Evolutionary conservation across 805 yeast species (phyloP).

Genomic region (Saccharomycopsis sp.): DNA sequence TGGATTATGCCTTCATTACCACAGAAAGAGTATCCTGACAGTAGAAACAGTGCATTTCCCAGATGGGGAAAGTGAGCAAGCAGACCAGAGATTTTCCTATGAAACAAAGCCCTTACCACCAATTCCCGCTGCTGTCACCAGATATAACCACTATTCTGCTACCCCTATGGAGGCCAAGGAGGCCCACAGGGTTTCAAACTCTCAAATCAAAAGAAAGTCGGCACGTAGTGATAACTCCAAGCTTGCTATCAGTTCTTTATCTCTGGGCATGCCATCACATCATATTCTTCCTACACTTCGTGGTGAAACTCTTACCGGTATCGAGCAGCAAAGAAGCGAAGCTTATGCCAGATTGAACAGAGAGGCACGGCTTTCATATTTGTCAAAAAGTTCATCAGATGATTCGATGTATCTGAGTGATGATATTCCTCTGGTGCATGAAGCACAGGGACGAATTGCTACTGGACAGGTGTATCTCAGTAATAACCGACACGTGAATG

Average conservation of each 20-base stretch:
- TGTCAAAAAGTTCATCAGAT: not conserved
- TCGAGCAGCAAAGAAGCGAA: not conserved
- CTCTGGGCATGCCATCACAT: not conserved
- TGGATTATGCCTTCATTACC: constrained; percentile 20
- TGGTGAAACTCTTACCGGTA: not conserved
- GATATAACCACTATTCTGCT: too few relatives aligned
- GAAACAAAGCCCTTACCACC: not conserved
- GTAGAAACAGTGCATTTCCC: not conserved
- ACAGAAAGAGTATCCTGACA: not conserved
- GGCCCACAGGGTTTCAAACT: too few relatives aligned
- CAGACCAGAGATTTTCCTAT: not conserved
- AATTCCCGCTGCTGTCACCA: not conserved
- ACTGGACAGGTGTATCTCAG: not conserved
- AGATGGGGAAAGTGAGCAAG: not conserved
- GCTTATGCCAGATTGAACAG: not conserved
- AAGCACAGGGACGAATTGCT: not conserved
- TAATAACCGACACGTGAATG: not conserved
- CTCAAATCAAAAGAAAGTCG: too few relatives aligned
- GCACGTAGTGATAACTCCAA: not conserved
- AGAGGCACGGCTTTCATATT: not conserved
- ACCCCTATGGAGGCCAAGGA: too few relatives aligned
- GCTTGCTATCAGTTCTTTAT: not conserved
- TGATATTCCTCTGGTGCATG: not conserved
- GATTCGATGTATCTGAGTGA: not conserved
- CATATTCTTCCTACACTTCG: not conserved